Conservation (phyloP, 345 rosid genomes). For the Eutrema heterophyllum region DNA sequence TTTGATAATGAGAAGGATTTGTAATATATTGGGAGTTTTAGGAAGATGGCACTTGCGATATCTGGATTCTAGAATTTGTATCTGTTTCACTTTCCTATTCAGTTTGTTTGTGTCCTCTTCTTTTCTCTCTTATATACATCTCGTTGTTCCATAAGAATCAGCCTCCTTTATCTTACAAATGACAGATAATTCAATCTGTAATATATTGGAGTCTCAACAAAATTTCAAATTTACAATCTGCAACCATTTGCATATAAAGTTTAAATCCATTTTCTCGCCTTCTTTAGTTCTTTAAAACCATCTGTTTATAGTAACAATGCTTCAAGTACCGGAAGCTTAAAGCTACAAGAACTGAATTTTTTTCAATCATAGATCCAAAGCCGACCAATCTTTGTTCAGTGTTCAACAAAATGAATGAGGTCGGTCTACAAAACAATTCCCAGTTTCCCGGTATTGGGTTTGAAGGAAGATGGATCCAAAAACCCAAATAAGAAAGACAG, state of each 20-base stretch:
- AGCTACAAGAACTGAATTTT: not conserved
- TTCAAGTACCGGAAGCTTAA: not conserved
- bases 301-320: not conserved
- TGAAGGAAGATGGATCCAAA: constrained; percentile 10
- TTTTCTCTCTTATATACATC: not conserved
- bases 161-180: not conserved
- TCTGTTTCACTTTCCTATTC: constrained; percentile 22
- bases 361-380: constrained; percentile 6
- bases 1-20: constrained; percentile 24
- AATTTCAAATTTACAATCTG: not conserved
- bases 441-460: constrained; percentile 6
- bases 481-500: constrained; percentile 17
- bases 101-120: constrained; percentile 16
- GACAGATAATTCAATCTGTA: not conserved
- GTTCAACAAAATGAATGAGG: constrained; percentile 16
- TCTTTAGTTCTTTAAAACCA: no score
- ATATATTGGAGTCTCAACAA: not conserved
- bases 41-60: constrained; percentile 1
- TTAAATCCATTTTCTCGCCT: not conserved
- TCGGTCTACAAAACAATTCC: constrained; percentile 10
- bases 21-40: constrained; percentile 32
- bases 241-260: not conserved
- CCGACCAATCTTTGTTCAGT: not conserved
- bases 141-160: not conserved
- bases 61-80: constrained; percentile 25